Evolutionary conservation across 768 basidiomycete genomes (phyloP).

Genomic region (Auricularia cornea): DNA sequence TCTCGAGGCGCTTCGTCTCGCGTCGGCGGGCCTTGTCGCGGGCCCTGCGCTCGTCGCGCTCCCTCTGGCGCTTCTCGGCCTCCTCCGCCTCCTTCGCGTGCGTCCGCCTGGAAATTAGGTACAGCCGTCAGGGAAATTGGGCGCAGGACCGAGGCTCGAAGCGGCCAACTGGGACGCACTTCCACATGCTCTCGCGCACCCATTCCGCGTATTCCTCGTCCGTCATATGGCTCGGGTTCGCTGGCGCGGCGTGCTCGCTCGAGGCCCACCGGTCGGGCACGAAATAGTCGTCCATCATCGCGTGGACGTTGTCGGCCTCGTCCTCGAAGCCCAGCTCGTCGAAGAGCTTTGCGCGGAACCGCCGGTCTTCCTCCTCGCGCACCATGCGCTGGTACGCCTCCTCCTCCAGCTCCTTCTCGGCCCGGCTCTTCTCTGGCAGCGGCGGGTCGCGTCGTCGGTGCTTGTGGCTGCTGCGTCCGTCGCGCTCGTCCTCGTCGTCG

Average conservation of each 20-base stretch:
- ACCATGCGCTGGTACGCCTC: conserved; percentile 34
- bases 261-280: conserved; percentile 57
- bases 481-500: conserved; percentile 6
- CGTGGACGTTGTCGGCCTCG: conserved; percentile 52
- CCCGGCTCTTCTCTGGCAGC: neutral
- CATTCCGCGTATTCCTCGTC: conserved; percentile 87
- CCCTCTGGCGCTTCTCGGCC: conserved; percentile 16
- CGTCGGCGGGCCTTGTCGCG: conserved; percentile 34
- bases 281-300: conserved; percentile 61
- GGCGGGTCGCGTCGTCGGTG: neutral
- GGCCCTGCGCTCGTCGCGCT: conserved; percentile 38
- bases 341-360: conserved; percentile 66
- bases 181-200: conserved; percentile 81
- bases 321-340: conserved; percentile 63
- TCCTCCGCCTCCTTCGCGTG: conserved; percentile 55
- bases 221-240: conserved; percentile 49
- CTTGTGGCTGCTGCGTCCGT: no score
- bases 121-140: neutral
- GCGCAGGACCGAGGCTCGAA: neutral
- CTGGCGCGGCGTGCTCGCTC: conserved; percentile 17
- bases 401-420: conserved; percentile 10
- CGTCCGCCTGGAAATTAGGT: conserved; percentile 44
- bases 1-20: conserved; percentile 3
- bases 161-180: conserved; percentile 29
- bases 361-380: conserved; percentile 52